Evolutionary conservation across 805 yeast species (phyloP).

Genomic region (Kuraishia piskuri): DNA sequence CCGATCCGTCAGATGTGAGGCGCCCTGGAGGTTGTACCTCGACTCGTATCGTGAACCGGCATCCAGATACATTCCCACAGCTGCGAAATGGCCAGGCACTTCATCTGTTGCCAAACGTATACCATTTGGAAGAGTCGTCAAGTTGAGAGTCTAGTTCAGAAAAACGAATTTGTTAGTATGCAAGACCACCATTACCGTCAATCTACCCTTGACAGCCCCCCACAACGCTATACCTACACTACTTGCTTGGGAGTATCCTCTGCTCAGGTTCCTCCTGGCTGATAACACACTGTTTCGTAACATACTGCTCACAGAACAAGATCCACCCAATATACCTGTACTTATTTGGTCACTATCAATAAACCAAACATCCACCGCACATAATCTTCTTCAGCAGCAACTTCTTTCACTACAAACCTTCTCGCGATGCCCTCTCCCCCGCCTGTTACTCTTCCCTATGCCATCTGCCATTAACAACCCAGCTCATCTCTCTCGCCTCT

Average conservation of each 20-base stretch:
- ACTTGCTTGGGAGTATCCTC: not conserved
- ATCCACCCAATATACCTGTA: too few species aligned
- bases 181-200: not conserved
- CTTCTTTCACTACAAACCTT: not conserved
- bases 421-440: not conserved
- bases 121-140: constrained; percentile 44
- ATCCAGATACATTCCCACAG: constrained; percentile 79
- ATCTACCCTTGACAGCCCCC: not conserved
- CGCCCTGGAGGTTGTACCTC: constrained; percentile 47
- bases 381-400: too few species aligned
- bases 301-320: too few species aligned
- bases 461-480: not conserved
- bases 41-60: constrained; percentile 88
- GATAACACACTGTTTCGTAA: not conserved
- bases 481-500: not conserved
- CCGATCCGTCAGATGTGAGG: constrained; percentile 78
- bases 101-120: constrained; percentile 76
- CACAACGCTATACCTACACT: not conserved
- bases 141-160: not conserved
- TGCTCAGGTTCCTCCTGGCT: not conserved
- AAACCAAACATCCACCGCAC: not conserved
- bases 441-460: not conserved
- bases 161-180: not conserved
- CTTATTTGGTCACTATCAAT: too few species aligned
- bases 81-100: constrained; percentile 85